A percentile compares a stretch with the other conserved stretches of the same genome.
Evolutionary conservation across 2,329 filamentous ascomycete genomes (phyloP).

Genomic region (Boeremia lycopersici): DNA sequence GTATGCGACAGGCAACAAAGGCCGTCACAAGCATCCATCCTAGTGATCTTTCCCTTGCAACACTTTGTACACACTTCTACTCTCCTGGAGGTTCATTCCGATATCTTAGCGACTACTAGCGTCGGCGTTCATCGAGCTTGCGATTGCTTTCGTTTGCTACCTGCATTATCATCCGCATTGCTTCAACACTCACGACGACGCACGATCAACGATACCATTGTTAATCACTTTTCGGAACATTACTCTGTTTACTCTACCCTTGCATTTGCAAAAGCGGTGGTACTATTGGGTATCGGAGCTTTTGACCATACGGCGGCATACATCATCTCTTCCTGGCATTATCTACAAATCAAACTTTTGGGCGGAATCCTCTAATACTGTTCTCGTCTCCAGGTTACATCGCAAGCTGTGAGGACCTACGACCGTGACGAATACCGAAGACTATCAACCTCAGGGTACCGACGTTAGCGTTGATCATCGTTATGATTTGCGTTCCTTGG

Average conservation of each 20-base stretch:
- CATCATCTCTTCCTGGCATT: conserved; percentile 21
- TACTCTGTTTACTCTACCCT: conserved; percentile 26
- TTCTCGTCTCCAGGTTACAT: conserved; percentile 31
- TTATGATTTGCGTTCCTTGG: conserved; percentile 31
- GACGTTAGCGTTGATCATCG: conserved; percentile 47
- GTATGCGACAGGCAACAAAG: conserved; percentile 48
- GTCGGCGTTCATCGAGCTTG: conserved; percentile 44
- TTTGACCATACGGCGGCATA: conserved; percentile 25
- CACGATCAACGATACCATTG: conserved; percentile 44
- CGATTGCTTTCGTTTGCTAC: conserved; percentile 35
- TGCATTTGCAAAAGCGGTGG: conserved; percentile 40
- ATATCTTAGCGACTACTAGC: conserved; percentile 47
- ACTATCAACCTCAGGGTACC: conserved; percentile 49
- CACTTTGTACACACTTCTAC: conserved; percentile 25
- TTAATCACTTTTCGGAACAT: conserved; percentile 42
- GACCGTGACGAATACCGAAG: conserved; percentile 48
- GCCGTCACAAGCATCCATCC: conserved; percentile 46
- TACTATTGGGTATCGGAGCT: conserved; percentile 22
- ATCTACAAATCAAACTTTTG: conserved; percentile 16
- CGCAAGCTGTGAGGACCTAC: conserved; percentile 38
- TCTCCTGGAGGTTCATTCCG: conserved; percentile 36
- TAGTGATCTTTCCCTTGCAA: conserved; percentile 26
- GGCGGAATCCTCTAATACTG: conserved; percentile 17
- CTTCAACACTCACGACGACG: conserved; percentile 40
- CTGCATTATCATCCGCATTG: conserved; percentile 40